Percentiles rank a stretch among this genome's conserved stretches.
These are phyloP conservation scores for Aspergillus ellipticus DNA, from an alignment of 495 filamentous ascomycete genomes.

Conservation along the genomic window DNA sequence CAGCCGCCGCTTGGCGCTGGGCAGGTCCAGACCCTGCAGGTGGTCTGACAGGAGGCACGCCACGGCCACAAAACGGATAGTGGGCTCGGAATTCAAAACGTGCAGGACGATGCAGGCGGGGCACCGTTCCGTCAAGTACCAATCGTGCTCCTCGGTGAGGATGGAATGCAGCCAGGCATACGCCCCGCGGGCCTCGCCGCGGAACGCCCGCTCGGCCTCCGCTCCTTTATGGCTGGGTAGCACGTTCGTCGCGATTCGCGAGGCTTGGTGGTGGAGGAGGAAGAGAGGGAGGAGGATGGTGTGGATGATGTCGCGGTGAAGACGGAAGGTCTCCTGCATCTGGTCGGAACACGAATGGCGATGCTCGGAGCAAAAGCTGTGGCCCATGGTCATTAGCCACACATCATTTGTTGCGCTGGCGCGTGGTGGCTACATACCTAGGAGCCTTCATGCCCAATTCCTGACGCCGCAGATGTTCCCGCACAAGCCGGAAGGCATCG, in stretches of 20 bases:
- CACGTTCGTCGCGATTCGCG: constrained; percentile 44
- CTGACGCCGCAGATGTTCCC: constrained; percentile 42
- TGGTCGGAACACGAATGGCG: constrained; percentile 32
- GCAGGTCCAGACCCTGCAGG: constrained; percentile 23
- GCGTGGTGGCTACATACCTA: constrained; percentile 17
- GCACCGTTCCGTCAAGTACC: constrained; percentile 55
- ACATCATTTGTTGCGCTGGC: neutral
- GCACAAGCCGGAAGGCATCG: constrained; percentile 42
- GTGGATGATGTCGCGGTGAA: constrained; percentile 61
- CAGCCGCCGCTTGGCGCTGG: constrained; percentile 17
- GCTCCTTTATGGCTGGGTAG: constrained; percentile 43
- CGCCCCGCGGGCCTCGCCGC: constrained; percentile 54
- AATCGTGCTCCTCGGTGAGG: constrained; percentile 54
- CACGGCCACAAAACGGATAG: constrained; percentile 55
- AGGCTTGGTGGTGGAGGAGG: constrained; percentile 52
- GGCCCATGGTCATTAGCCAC: constrained; percentile 7
- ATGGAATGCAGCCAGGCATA: constrained; percentile 62
- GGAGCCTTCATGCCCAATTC: constrained; percentile 36
- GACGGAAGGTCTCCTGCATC: constrained; percentile 46
- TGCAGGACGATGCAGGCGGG: constrained; percentile 54
- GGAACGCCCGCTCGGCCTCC: constrained; percentile 57
- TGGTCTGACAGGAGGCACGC: constrained; percentile 50
- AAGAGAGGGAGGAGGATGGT: constrained; percentile 56
- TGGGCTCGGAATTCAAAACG: constrained; percentile 54
- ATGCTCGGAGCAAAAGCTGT: constrained; percentile 51